Conservation (phyloP, 108 stramenopile species). For the Pseudonitzschia pungens region DNA sequence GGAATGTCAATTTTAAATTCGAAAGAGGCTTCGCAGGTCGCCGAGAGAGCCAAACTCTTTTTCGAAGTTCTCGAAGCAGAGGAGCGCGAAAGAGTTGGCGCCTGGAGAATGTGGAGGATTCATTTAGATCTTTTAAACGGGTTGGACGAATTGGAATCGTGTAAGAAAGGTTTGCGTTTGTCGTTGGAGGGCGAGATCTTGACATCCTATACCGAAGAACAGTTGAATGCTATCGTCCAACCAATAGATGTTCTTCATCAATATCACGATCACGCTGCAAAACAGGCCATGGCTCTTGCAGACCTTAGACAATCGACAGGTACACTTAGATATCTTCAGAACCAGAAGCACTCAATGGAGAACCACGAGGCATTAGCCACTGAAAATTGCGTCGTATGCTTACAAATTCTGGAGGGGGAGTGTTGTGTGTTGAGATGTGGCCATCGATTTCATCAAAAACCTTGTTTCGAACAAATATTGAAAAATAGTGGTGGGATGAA, state of each 20-base stretch:
- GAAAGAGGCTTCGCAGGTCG: conserved; percentile 11
- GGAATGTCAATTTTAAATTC: conserved; percentile 2
- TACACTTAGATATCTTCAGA: conserved; percentile 64
- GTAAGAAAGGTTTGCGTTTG: conserved; percentile 58
- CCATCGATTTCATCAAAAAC: conserved; percentile 62
- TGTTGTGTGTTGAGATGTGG: conserved; percentile 67
- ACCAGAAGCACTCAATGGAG: conserved; percentile 29
- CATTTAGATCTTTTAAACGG: conserved; percentile 68
- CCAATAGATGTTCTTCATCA: conserved; percentile 28
- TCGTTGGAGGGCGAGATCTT: conserved; percentile 45
- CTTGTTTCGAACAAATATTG: conserved; percentile 49
- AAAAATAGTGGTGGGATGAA: conserved; percentile 24
- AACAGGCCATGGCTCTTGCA: conserved; percentile 55
- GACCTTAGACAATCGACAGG: conserved; percentile 53
- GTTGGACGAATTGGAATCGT: conserved; percentile 65
- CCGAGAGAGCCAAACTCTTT: conserved; percentile 35
- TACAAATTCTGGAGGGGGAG: conserved; percentile 50
- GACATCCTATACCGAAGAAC: conserved; percentile 39
- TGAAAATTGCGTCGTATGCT: conserved; percentile 58
- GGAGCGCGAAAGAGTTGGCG: conserved; percentile 43
- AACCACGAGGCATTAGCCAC: conserved; percentile 10
- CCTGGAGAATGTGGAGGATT: conserved; percentile 51
- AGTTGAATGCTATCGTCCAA: conserved; percentile 46
- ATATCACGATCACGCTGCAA: conserved; percentile 50
- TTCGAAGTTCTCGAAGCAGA: conserved; percentile 41